phyloP scores from a whole-genome alignment of 1,284 basidiomycete species.

The Sporisorium graminicola region DNA sequence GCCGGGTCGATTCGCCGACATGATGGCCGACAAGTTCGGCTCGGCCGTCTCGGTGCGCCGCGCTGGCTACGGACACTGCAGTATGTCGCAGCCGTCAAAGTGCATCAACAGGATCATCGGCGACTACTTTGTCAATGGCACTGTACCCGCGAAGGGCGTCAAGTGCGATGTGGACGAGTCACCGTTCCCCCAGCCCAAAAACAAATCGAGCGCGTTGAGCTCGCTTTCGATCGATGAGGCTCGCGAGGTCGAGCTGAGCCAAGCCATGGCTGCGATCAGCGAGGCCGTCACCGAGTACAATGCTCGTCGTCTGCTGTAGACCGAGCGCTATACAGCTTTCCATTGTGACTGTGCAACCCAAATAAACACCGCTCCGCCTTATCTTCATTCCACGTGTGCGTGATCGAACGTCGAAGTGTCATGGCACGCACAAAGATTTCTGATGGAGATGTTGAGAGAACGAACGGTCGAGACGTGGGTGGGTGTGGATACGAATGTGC shows the following conservation, averaged over 20 bases:
- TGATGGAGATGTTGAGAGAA: too few species aligned
- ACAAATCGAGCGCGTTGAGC: constrained; percentile 9
- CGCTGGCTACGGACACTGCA: constrained; percentile 56
- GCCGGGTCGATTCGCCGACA: constrained; percentile 42
- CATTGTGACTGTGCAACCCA: not conserved
- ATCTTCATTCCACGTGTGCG: not conserved
- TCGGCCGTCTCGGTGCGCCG: constrained; percentile 42
- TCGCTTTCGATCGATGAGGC: constrained; percentile 21
- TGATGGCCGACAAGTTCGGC: constrained; percentile 46
- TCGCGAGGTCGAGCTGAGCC: constrained; percentile 21
- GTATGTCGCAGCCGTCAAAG: constrained; percentile 41
- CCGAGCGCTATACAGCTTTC: too few species aligned
- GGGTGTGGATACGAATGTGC: too few species aligned
- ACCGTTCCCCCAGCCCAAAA: constrained; percentile 38
- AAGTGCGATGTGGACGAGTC: constrained; percentile 43
- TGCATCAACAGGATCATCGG: constrained; percentile 50
- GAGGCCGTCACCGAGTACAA: constrained; percentile 32
- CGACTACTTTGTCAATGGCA: constrained; percentile 56
- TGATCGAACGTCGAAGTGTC: too few species aligned
- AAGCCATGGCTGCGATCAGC: constrained; percentile 37
- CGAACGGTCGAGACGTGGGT: too few species aligned
- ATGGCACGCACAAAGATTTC: too few species aligned
- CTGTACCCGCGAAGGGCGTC: constrained; percentile 41
- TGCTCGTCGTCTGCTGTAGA: constrained; percentile 22
- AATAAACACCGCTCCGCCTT: not conserved